These are phyloP conservation scores for Salvia rosmarinus DNA, from an alignment of 257 asterid species.

Conservation along the genomic window DNA sequence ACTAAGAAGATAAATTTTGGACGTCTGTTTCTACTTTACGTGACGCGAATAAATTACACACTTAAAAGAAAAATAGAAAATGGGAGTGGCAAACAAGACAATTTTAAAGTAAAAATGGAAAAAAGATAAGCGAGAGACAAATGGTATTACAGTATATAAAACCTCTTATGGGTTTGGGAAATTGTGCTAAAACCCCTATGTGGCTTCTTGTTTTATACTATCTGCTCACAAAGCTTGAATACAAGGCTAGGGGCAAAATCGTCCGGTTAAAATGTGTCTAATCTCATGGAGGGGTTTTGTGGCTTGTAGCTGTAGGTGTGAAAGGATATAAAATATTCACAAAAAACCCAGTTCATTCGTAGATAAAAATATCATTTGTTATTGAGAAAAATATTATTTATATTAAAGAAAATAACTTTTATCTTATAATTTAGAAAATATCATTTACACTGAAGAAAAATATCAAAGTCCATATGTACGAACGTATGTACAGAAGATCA, in stretches of 20 bases:
- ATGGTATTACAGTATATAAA: slow-evolving; percentile 34
- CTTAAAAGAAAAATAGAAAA: background rate
- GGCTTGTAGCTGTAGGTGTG: too few species aligned
- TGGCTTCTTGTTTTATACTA: slow-evolving; percentile 30
- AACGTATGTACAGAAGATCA: too few species aligned
- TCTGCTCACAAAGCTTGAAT: slow-evolving; percentile 29
- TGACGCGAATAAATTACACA: slow-evolving; percentile 41
- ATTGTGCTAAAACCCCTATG: slow-evolving; percentile 45
- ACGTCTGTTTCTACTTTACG: slow-evolving; percentile 34
- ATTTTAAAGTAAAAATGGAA: background rate
- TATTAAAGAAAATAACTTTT: too few species aligned
- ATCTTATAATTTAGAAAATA: too few species aligned
- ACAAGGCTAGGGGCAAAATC: slow-evolving; percentile 34
- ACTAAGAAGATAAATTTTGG: slow-evolving; percentile 18
- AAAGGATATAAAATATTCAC: too few species aligned
- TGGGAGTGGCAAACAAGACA: background rate
- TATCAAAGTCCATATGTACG: too few species aligned
- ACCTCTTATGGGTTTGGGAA: slow-evolving; percentile 54
- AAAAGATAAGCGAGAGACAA: background rate
- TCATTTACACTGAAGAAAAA: too few species aligned
- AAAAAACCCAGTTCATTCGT: too few species aligned
- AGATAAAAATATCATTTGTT: too few species aligned
- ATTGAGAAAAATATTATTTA: too few species aligned
- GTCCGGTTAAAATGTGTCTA: slow-evolving; percentile 32
- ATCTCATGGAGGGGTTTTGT: slow-evolving; percentile 32